phyloP scores from a whole-genome alignment of 2,329 filamentous ascomycete species.

The Corynespora cassiicola region DNA sequence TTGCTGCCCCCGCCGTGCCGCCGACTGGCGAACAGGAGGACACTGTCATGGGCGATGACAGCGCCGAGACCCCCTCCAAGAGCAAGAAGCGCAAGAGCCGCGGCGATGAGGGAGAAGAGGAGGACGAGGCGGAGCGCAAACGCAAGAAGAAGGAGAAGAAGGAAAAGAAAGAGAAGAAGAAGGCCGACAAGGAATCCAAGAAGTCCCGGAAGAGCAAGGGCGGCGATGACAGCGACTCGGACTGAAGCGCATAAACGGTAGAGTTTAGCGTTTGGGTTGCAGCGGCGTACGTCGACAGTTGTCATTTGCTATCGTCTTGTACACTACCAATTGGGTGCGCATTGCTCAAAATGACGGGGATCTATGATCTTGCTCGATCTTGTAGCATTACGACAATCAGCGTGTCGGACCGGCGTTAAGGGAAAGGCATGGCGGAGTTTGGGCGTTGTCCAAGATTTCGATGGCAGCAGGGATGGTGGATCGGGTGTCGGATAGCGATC shows the following conservation, averaged over 20 bases:
- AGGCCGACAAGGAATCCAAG: conserved; percentile 33
- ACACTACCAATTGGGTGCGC: too few species aligned
- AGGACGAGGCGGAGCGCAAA: conserved; percentile 57
- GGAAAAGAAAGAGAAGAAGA: conserved; percentile 31
- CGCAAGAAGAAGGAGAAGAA: conserved; percentile 79
- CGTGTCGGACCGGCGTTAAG: conserved; percentile 39
- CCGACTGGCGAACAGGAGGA: too few species aligned
- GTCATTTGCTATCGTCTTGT: conserved; percentile 2
- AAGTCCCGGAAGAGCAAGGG: conserved; percentile 41
- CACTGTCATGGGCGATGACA: conserved; percentile 21
- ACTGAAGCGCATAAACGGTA: conserved; percentile 26
- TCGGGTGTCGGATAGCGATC: conserved; percentile 24
- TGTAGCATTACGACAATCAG: conserved; percentile 45
- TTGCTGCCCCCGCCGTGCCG: conserved; percentile 43
- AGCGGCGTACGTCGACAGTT: background rate
- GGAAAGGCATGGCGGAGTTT: conserved; percentile 39
- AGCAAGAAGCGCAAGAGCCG: conserved; percentile 57
- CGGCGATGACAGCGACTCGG: conserved; percentile 38
- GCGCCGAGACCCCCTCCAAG: conserved; percentile 29
- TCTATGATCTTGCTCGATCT: conserved; percentile 29
- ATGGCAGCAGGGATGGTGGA: conserved; percentile 31
- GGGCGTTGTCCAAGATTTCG: conserved; percentile 7
- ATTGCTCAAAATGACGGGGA: too few species aligned
- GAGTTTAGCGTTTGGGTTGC: too few species aligned
- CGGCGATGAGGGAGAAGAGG: conserved; percentile 53